These are phyloP conservation scores for Talaromyces sp. DNA, from an alignment of 2,329 filamentous ascomycete genomes.

Conservation along the genomic window DNA sequence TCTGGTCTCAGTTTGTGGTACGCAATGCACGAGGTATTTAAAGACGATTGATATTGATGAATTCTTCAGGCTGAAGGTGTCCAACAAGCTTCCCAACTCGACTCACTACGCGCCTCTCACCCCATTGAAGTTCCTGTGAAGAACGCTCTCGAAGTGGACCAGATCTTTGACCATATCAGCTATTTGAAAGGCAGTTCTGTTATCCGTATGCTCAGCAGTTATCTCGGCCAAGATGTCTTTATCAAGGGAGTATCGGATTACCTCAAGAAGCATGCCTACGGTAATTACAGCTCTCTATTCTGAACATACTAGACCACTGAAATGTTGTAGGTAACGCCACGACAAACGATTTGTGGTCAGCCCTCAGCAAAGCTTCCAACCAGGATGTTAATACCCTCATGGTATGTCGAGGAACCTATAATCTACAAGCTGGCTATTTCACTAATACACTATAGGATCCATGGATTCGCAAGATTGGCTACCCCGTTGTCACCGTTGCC, in stretches of 20 bases:
- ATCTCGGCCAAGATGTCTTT: constrained; percentile 85
- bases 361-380: constrained; percentile 81
- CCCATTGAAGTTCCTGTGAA: constrained; percentile 94
- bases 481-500: constrained; percentile 81
- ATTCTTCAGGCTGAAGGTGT: constrained; percentile 73
- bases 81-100: constrained; percentile 85
- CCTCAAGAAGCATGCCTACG: constrained; percentile 81
- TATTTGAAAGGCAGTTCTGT: constrained; percentile 96
- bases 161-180: constrained; percentile 96
- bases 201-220: constrained; percentile 91
- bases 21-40: constrained; percentile 57
- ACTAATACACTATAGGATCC: constrained; percentile 52
- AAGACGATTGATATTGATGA: constrained; percentile 38
- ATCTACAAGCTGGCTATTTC: not conserved
- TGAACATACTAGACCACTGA: not conserved
- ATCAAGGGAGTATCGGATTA: constrained; percentile 87
- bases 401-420: constrained; percentile 42
- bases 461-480: constrained; percentile 95
- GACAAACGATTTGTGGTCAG: constrained; percentile 86
- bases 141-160: constrained; percentile 92
- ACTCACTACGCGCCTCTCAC: constrained; percentile 87
- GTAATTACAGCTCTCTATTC: constrained; percentile 41
- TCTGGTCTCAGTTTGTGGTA: constrained; percentile 94
- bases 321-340: constrained; percentile 65
- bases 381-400: constrained; percentile 85